Percentiles rank a stretch among this genome's conserved stretches.
Conservation (phyloP, 768 basidiomycete genomes). For the Kwoniella dejecticola region DNA sequence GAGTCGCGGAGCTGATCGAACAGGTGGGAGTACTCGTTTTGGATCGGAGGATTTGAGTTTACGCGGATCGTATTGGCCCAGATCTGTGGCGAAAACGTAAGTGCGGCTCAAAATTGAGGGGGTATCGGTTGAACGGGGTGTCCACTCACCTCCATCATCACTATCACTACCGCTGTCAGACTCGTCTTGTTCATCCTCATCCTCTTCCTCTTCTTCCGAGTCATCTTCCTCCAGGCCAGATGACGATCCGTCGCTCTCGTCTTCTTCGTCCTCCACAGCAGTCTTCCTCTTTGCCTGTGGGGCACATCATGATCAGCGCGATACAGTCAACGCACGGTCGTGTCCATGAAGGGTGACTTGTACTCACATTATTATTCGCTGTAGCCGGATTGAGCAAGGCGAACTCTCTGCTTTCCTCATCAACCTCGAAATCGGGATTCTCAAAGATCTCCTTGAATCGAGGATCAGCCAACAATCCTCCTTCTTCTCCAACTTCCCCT, state of each 20-base stretch:
- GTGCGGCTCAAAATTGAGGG: not conserved
- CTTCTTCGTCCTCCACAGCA: constrained; percentile 84
- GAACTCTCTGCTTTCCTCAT: constrained; percentile 82
- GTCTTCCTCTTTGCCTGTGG: constrained; percentile 64
- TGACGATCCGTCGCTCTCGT: constrained; percentile 69
- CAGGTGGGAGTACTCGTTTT: constrained; percentile 1
- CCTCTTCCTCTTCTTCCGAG: constrained; percentile 32
- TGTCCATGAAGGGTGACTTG: too few species aligned
- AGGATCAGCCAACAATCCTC: constrained; percentile 63
- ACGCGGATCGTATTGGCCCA: constrained; percentile 50
- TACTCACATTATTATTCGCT: constrained; percentile 61
- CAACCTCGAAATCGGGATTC: constrained; percentile 87
- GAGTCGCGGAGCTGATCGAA: constrained; percentile 17
- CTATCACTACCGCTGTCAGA: constrained; percentile 27
- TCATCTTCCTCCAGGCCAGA: constrained; percentile 49
- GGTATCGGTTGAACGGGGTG: not conserved
- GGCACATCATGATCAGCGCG: constrained; percentile 6
- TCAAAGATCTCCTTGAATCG: constrained; percentile 89
- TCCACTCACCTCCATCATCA: constrained; percentile 29
- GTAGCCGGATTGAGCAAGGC: constrained; percentile 90
- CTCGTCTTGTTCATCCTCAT: constrained; percentile 26
- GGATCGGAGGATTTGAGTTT: constrained; percentile 30
- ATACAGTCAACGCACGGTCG: not conserved
- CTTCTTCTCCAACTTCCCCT: constrained; percentile 17
- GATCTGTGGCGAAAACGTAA: too few species aligned